A percentile compares a stretch with the other conserved stretches of the same genome.
Conservation (phyloP, 140 eudicot species). For the Anethum foeniculum region DNA sequence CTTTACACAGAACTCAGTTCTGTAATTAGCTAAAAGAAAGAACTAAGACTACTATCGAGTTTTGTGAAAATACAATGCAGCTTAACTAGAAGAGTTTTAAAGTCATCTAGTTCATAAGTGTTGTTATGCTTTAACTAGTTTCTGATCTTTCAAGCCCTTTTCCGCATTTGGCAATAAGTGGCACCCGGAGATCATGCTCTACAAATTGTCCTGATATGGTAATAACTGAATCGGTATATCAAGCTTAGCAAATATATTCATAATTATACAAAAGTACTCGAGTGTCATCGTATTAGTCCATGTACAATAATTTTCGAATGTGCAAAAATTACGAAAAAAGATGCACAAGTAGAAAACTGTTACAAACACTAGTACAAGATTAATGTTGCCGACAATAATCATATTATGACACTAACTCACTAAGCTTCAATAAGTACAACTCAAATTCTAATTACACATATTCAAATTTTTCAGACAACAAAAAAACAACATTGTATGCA, state of each 20-base stretch:
- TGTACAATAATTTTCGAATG: too few relatives aligned
- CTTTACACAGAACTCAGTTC: constrained; percentile 12
- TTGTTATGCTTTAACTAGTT: neutral
- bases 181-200: neutral
- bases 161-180: neutral
- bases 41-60: neutral
- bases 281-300: too few relatives aligned
- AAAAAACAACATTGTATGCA: neutral
- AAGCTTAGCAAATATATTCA: neutral
- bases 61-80: neutral
- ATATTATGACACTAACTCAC: too few relatives aligned
- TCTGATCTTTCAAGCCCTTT: neutral
- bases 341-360: too few relatives aligned
- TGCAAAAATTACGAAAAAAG: too few relatives aligned
- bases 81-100: neutral
- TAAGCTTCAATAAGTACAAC: too few relatives aligned
- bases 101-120: neutral
- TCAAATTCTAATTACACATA: too few relatives aligned
- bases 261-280: neutral
- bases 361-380: too few relatives aligned
- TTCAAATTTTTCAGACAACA: neutral
- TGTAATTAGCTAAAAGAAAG: neutral
- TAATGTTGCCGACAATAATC: too few relatives aligned
- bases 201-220: neutral
- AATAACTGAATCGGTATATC: neutral